phyloP scores from a whole-genome alignment of 805 yeast genomes.

The Kodamaea jinghongensis region DNA sequence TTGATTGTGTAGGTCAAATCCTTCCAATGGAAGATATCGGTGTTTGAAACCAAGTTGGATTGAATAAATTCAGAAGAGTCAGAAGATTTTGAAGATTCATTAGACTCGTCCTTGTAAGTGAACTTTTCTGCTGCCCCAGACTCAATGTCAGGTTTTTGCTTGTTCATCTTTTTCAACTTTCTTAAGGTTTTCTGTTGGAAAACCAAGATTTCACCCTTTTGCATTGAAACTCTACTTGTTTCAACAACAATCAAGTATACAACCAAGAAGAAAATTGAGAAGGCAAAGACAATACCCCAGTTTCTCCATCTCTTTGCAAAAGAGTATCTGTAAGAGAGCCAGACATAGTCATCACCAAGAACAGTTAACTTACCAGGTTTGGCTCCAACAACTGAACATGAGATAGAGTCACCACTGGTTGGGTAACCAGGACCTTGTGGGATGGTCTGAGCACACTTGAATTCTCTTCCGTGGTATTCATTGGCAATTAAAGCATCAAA shows the following conservation, averaged over 20 bases:
- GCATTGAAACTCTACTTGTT: constrained; percentile 29
- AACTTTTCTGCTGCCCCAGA: constrained; percentile 11
- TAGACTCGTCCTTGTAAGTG: constrained; percentile 2
- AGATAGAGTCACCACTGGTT: constrained; percentile 10
- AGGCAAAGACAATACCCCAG: constrained; percentile 59
- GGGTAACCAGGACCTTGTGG: constrained; percentile 42
- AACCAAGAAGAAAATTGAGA: constrained; percentile 49
- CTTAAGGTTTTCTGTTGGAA: constrained; percentile 52
- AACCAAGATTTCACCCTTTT: constrained; percentile 39
- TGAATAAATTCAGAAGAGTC: constrained; percentile 7
- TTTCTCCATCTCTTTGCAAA: constrained; percentile 51
- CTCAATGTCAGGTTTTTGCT: constrained; percentile 15
- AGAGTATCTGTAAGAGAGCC: constrained; percentile 41
- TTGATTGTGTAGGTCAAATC: constrained; percentile 20
- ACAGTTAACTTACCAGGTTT: constrained; percentile 19
- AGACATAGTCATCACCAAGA: constrained; percentile 29
- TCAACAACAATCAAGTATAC: constrained; percentile 56
- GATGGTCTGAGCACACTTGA: constrained; percentile 46
- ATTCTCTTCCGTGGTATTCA: constrained; percentile 49
- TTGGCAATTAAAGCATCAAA: constrained; percentile 58
- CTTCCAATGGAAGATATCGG: constrained; percentile 22
- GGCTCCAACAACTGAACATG: constrained; percentile 23
- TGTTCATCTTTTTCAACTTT: constrained; percentile 30
- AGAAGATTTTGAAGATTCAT: not conserved
- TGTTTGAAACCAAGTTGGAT: constrained; percentile 9